These are phyloP conservation scores for Hsuehochloa calcarea DNA, from an alignment of 176 grass and related monocot genomes.

Conservation along the genomic window DNA sequence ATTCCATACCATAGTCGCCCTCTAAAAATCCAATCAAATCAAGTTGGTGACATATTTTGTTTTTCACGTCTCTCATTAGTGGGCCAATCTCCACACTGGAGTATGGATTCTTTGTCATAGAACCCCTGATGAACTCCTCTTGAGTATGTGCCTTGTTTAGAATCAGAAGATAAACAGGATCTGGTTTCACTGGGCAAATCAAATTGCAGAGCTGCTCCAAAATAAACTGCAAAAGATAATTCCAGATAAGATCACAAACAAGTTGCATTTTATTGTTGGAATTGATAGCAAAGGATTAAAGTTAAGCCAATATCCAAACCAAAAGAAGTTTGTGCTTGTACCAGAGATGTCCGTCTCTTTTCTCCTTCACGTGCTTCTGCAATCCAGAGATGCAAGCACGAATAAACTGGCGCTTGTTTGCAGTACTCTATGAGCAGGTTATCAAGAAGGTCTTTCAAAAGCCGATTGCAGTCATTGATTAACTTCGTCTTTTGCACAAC, in stretches of 20 bases:
- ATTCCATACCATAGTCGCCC: conserved; percentile 96
- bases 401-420: conserved; percentile 92
- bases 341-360: conserved; percentile 86
- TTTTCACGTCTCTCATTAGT: conserved; percentile 97
- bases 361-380: conserved; percentile 79
- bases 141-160: conserved; percentile 97
- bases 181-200: conserved; percentile 91
- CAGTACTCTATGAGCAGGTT: conserved; percentile 79
- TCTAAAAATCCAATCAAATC: conserved; percentile 90
- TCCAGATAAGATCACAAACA: conserved; percentile 15
- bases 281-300: background rate
- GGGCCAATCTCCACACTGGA: conserved; percentile 88
- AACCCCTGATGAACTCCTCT: conserved; percentile 97
- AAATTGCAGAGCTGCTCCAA: conserved; percentile 97
- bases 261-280: conserved; percentile 24
- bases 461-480: conserved; percentile 89
- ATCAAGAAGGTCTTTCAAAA: conserved; percentile 94
- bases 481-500: conserved; percentile 98
- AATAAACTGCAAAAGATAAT: conserved; percentile 77
- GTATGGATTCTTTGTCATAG: conserved; percentile 95
- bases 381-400: conserved; percentile 92
- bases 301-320: conserved; percentile 20
- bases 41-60: conserved; percentile 97
- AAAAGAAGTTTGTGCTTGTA: conserved; percentile 25
- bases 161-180: conserved; percentile 87